Percentiles rank a stretch among this genome's conserved stretches.
Conservation (phyloP, 2,329 filamentous ascomycete species). For the Chrysoporthe deuterocubensis region DNA sequence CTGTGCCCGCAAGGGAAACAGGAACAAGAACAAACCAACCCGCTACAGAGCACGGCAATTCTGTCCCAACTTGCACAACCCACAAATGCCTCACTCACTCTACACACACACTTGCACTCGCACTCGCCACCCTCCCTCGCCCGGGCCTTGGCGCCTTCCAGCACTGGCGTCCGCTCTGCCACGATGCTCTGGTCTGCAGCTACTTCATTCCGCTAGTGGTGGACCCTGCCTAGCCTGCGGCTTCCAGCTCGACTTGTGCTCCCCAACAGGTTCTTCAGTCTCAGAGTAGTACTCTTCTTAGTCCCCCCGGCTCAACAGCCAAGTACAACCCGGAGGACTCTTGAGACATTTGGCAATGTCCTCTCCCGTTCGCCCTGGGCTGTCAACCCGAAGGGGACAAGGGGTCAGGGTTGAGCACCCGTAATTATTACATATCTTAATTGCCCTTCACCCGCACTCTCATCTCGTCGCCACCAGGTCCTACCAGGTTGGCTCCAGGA, state of each 20-base stretch:
- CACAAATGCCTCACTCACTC: background rate
- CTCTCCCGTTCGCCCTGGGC: background rate
- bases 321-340: background rate
- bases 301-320: background rate
- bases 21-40: background rate
- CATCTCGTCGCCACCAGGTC: too few species aligned
- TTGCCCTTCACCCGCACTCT: background rate
- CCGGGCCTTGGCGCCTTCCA: background rate
- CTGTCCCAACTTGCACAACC: background rate
- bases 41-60: background rate
- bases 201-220: background rate
- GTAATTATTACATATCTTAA: background rate
- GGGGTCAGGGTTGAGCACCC: background rate
- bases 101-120: background rate
- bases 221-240: background rate
- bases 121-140: background rate
- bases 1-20: background rate
- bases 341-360: background rate
- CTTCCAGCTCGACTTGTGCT: background rate
- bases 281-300: too few species aligned
- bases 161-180: background rate
- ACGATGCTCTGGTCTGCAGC: background rate
- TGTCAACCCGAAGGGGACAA: background rate
- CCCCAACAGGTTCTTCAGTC: background rate
- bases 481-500: background rate